Percentiles rank a stretch among this genome's conserved stretches.
phyloP scores from a whole-genome alignment of 2,329 filamentous ascomycete genomes.

The Colletotrichum sp. region DNA sequence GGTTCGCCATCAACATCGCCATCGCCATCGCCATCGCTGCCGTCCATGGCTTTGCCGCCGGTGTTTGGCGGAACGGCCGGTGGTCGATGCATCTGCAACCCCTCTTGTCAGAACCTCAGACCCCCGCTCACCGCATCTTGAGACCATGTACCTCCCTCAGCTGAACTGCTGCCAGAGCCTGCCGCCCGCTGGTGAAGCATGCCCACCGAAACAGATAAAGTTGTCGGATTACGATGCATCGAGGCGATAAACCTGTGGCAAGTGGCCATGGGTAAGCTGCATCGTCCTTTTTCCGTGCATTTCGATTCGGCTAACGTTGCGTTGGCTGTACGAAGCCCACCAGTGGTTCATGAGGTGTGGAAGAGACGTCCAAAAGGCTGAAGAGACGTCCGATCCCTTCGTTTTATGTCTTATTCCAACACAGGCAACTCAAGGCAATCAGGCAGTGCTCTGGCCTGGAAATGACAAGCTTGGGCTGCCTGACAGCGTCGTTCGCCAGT shows the following conservation, averaged over 20 bases:
- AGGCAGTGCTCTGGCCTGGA: constrained; percentile 1
- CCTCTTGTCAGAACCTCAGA: not conserved
- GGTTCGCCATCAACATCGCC: not conserved
- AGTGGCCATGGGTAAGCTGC: constrained; percentile 5
- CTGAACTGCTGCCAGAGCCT: not conserved
- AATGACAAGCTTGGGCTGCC: not conserved
- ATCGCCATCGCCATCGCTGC: not conserved
- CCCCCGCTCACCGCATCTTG: constrained; percentile 9
- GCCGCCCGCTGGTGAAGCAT: not conserved
- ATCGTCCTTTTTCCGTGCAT: not conserved
- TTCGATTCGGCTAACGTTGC: not conserved
- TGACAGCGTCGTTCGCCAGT: not conserved
- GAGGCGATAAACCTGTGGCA: constrained; percentile 5
- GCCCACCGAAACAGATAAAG: not conserved
- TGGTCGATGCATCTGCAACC: not conserved
- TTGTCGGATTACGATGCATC: not conserved
- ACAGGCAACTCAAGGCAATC: not conserved
- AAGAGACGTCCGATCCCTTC: not conserved
- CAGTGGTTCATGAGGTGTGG: not conserved
- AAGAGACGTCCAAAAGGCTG: constrained; percentile 1
- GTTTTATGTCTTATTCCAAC: not conserved
- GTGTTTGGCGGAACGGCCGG: not conserved
- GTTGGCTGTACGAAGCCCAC: not conserved
- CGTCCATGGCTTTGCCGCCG: not conserved
- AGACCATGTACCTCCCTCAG: not conserved